These are phyloP conservation scores for Alternaria longipes DNA, from an alignment of 2,329 filamentous ascomycete genomes.

Conservation along the genomic window DNA sequence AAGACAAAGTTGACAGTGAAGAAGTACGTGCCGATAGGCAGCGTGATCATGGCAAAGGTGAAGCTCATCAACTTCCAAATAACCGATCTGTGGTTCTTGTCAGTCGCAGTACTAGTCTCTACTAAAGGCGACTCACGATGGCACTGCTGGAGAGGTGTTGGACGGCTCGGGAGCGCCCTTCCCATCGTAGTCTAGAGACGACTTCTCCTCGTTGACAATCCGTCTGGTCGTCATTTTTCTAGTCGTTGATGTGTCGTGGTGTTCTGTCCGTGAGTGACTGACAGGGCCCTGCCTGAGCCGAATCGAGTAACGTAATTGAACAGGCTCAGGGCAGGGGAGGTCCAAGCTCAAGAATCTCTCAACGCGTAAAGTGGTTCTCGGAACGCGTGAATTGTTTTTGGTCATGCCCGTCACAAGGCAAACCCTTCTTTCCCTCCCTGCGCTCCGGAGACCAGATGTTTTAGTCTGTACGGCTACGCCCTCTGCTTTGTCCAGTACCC, in stretches of 20 bases:
- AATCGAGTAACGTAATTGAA: slow-evolving; percentile 27
- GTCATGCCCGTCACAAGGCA: slow-evolving; percentile 20
- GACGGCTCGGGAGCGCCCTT: slow-evolving; percentile 62
- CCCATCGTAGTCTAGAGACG: slow-evolving; percentile 60
- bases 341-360: slow-evolving; percentile 23
- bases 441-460: slow-evolving; percentile 1
- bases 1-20: slow-evolving; percentile 79
- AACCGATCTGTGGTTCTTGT: slow-evolving; percentile 68
- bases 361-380: slow-evolving; percentile 19
- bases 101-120: background rate
- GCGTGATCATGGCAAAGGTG: slow-evolving; percentile 87
- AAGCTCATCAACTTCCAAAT: slow-evolving; percentile 91
- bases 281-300: slow-evolving; percentile 3
- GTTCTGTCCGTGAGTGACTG: slow-evolving; percentile 5
- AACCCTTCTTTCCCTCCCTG: slow-evolving; percentile 11
- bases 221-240: slow-evolving; percentile 73
- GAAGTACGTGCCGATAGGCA: slow-evolving; percentile 91
- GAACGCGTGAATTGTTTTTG: slow-evolving; percentile 26
- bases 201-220: slow-evolving; percentile 72
- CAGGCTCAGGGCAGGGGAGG: slow-evolving; percentile 10
- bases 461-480: slow-evolving; percentile 15
- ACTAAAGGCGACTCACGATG: slow-evolving; percentile 66
- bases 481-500: slow-evolving; percentile 22
- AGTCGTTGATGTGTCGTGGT: slow-evolving; percentile 6
- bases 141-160: slow-evolving; percentile 82